Conservation (phyloP, 2,329 filamentous ascomycete genomes). For the Calonectria crousiana region DNA sequence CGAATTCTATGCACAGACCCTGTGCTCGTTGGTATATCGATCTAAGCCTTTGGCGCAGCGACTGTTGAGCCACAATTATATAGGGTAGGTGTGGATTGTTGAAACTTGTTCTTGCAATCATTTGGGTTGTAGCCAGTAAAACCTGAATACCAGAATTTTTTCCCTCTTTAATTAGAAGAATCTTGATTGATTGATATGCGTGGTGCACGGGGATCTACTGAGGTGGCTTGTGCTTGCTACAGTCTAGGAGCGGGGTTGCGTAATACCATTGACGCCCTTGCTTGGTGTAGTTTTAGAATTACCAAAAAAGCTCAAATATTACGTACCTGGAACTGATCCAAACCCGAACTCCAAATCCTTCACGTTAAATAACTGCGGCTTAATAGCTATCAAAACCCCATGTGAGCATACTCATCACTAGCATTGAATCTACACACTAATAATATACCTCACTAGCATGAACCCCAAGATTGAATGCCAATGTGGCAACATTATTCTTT, state of each 20-base stretch:
- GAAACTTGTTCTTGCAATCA: neutral
- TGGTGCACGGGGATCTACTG: neutral
- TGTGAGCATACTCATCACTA: neutral
- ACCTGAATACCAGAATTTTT: no score
- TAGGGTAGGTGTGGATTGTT: neutral
- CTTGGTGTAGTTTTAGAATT: neutral
- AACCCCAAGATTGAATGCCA: constrained; percentile 51
- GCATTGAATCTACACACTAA: neutral
- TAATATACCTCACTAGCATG: constrained; percentile 22
- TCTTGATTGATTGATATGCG: neutral
- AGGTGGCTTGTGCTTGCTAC: neutral
- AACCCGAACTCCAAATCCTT: neutral
- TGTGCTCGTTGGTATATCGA: neutral
- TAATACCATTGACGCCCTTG: neutral
- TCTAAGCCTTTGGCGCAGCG: neutral
- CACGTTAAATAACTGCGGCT: no score
- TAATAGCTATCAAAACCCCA: neutral
- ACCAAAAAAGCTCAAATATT: neutral
- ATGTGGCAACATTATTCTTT: constrained; percentile 54
- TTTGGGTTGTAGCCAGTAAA: neutral
- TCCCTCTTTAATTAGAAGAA: neutral
- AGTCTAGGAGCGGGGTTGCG: neutral
- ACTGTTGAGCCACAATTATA: neutral
- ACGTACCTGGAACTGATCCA: no score
- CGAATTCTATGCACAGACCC: constrained; percentile 18